Conservation (phyloP, 345 rosid genomes). For the Triadica sebifera region DNA sequence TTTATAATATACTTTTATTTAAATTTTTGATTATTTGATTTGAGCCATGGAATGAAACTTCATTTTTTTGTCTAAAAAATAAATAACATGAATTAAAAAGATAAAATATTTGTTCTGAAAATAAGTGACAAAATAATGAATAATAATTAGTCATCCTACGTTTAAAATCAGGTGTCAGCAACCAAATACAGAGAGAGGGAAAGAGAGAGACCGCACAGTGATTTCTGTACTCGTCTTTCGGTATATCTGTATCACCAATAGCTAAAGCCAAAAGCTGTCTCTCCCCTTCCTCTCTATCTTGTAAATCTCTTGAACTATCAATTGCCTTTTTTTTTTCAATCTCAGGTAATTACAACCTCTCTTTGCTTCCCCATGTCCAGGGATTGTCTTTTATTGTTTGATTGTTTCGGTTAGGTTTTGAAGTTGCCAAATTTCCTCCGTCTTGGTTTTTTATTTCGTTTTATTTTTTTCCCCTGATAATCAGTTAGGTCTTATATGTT, state of each 20-base stretch:
- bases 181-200: not conserved
- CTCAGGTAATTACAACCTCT: not conserved
- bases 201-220: not conserved
- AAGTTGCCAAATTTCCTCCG: not conserved
- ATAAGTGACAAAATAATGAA: no score
- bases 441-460: not conserved
- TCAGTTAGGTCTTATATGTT: not conserved
- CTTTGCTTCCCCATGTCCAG: not conserved
- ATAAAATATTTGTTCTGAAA: no score
- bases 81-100: no score
- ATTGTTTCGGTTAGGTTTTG: not conserved
- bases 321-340: not conserved
- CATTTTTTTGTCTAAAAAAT: no score
- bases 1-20: no score
- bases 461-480: no score
- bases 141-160: not conserved
- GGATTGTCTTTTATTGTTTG: not conserved
- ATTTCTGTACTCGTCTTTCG: not conserved
- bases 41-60: no score
- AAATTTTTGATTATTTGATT: no score
- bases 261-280: not conserved
- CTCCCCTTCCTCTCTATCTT: not conserved
- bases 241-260: not conserved
- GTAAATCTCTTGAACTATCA: not conserved
- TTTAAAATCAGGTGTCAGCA: slow-evolving; percentile 5